A percentile compares a stretch with the other conserved stretches of the same genome.
Evolutionary conservation across 495 filamentous ascomycete genomes (phyloP).

Genomic region (Oleoguttula mirabilis): DNA sequence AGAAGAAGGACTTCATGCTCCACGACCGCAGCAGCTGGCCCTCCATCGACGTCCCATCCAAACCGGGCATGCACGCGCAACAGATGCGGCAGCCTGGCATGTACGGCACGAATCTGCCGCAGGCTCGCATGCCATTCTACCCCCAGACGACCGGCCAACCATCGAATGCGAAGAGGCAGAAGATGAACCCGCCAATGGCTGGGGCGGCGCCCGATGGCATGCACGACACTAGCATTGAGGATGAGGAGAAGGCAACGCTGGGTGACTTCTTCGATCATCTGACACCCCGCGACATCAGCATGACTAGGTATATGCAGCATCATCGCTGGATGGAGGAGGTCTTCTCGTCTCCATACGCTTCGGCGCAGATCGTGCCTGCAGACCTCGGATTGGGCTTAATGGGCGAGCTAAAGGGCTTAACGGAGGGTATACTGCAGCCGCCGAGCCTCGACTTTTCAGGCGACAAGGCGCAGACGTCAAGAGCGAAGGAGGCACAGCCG

Average conservation of each 20-base stretch:
- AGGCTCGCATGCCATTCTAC: constrained; percentile 8
- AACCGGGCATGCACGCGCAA: constrained; percentile 1
- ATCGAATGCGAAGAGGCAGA: constrained; percentile 21
- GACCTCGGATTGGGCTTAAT: constrained; percentile 79
- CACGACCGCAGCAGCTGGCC: constrained; percentile 84
- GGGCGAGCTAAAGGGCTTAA: constrained; percentile 71
- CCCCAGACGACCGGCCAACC: constrained; percentile 23
- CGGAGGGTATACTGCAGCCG: constrained; percentile 64
- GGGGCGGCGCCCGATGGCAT: not conserved
- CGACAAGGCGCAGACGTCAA: constrained; percentile 37
- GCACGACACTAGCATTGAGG: constrained; percentile 53
- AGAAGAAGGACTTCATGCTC: constrained; percentile 88
- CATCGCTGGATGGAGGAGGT: constrained; percentile 99
- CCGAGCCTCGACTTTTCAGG: constrained; percentile 26
- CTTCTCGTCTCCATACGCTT: constrained; percentile 73
- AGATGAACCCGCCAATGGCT: constrained; percentile 20
- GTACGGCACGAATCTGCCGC: not conserved
- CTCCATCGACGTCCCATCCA: constrained; percentile 54
- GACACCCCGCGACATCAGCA: constrained; percentile 76
- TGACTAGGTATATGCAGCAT: constrained; percentile 77
- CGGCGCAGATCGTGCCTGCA: constrained; percentile 69
- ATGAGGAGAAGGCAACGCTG: constrained; percentile 74
- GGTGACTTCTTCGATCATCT: constrained; percentile 82
- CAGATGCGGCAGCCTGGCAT: constrained; percentile 10
- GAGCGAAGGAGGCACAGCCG: constrained; percentile 28